These are phyloP conservation scores for Phyllosticta citribraziliensis DNA, from an alignment of 2,329 filamentous ascomycete species.

Conservation along the genomic window DNA sequence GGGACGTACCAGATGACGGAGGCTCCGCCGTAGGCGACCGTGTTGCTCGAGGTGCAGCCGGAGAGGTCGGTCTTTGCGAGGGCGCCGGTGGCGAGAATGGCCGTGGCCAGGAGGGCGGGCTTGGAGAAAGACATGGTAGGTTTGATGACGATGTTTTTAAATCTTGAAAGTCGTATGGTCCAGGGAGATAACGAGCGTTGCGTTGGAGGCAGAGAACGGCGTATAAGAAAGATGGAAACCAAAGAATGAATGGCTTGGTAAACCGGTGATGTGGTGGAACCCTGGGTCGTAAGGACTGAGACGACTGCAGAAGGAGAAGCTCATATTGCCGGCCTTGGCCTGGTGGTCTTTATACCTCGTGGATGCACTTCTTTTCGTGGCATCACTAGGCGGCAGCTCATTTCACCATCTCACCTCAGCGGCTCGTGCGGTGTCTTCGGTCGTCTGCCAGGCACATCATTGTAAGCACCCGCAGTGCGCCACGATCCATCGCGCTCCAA, in stretches of 20 bases:
- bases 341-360: not conserved
- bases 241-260: not conserved
- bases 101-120: constrained; percentile 18
- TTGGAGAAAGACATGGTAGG: not conserved
- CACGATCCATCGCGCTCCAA: not conserved
- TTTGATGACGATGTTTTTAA: not conserved
- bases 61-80: constrained; percentile 29
- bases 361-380: not conserved
- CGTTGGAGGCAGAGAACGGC: not conserved
- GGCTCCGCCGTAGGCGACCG: constrained; percentile 31
- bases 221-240: not conserved
- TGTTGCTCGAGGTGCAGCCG: constrained; percentile 35
- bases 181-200: not conserved
- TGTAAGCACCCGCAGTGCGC: not conserved
- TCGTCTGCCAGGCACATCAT: not conserved
- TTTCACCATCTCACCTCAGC: not conserved
- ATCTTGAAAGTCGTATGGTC: not conserved
- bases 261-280: not conserved
- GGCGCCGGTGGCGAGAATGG: constrained; percentile 21
- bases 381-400: not conserved
- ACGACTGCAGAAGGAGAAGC: not conserved
- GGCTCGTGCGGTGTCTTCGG: not conserved
- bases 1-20: constrained; percentile 52
- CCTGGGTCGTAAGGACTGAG: not conserved
- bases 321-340: not conserved